A percentile compares a stretch with the other conserved stretches of the same genome.
Evolutionary conservation across 163 green algal species (phyloP).

Genomic region (Scenedesmus sp.): DNA sequence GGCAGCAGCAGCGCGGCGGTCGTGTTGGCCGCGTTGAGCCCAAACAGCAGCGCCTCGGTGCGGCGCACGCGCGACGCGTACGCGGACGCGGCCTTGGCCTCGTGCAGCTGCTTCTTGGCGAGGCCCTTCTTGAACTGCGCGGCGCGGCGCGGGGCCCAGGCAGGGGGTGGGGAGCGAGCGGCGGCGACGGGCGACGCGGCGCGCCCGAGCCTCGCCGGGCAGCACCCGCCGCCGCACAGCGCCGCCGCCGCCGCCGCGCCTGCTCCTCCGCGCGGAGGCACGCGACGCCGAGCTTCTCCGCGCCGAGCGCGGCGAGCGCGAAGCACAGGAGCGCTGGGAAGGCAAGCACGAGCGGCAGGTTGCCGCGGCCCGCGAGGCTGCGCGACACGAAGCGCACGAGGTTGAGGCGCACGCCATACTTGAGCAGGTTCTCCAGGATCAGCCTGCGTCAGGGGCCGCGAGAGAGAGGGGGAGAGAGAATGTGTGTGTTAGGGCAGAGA

Average conservation of each 20-base stretch:
- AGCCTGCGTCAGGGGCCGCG: constrained; percentile 64
- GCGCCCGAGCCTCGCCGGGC: too few species aligned
- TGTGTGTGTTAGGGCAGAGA: too few species aligned
- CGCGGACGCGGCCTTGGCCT: not conserved
- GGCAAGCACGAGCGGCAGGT: constrained; percentile 61
- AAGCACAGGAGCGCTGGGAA: constrained; percentile 49
- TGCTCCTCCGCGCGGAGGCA: constrained; percentile 45
- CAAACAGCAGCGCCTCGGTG: constrained; percentile 62
- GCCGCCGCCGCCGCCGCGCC: not conserved
- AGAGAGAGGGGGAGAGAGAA: not conserved
- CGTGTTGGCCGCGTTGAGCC: constrained; percentile 64
- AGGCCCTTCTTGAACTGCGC: constrained; percentile 45
- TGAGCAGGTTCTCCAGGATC: constrained; percentile 94
- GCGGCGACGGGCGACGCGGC: not conserved
- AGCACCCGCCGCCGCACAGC: not conserved
- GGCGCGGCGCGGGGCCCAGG: not conserved
- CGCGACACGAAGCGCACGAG: constrained; percentile 58
- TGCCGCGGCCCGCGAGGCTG: constrained; percentile 46
- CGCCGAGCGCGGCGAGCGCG: constrained; percentile 46
- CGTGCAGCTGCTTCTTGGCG: not conserved
- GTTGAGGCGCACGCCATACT: constrained; percentile 86
- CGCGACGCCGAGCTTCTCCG: constrained; percentile 55
- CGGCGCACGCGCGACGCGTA: constrained; percentile 16
- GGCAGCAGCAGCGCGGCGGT: constrained; percentile 55
- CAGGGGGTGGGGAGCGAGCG: not conserved